phyloP scores from a whole-genome alignment of 345 rosid genomes.

The Populus tremula region DNA sequence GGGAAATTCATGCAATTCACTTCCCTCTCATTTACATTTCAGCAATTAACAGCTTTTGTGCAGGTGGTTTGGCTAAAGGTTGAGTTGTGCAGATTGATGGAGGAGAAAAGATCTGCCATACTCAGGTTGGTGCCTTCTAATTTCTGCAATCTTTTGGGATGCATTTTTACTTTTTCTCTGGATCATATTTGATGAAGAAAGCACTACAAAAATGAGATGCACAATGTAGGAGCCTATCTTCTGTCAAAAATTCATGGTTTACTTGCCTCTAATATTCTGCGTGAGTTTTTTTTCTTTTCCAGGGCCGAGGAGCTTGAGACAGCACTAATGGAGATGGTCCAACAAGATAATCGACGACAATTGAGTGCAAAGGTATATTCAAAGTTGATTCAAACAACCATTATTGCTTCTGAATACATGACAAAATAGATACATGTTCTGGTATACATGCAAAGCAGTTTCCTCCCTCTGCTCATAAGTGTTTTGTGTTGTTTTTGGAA shows the following conservation, averaged over 20 bases:
- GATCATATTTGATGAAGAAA: background rate
- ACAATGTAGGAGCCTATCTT: background rate
- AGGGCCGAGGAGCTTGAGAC: constrained; percentile 98
- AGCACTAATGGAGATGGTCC: constrained; percentile 88
- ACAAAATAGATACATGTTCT: background rate
- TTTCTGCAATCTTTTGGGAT: background rate
- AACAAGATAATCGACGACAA: constrained; percentile 74
- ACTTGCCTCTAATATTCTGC: constrained; percentile 4
- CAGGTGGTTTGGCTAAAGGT: constrained; percentile 93
- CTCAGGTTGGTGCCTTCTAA: constrained; percentile 56
- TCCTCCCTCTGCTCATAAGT: background rate
- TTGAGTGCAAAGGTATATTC: constrained; percentile 70
- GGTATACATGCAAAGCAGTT: background rate
- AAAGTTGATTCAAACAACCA: background rate
- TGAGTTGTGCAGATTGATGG: constrained; percentile 75
- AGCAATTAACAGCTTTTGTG: constrained; percentile 46
- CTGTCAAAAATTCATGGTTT: background rate
- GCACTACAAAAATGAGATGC: background rate
- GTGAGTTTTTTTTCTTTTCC: constrained; percentile 13
- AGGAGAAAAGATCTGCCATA: constrained; percentile 79
- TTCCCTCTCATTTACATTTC: constrained; percentile 47
- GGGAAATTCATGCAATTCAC: constrained; percentile 5
- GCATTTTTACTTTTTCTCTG: background rate
- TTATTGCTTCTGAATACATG: constrained; percentile 1
- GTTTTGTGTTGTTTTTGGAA: background rate